Percentiles rank a stretch among this genome's conserved stretches.
phyloP scores from a whole-genome alignment of 441 rosid genomes.

The Daphne laureola region DNA sequence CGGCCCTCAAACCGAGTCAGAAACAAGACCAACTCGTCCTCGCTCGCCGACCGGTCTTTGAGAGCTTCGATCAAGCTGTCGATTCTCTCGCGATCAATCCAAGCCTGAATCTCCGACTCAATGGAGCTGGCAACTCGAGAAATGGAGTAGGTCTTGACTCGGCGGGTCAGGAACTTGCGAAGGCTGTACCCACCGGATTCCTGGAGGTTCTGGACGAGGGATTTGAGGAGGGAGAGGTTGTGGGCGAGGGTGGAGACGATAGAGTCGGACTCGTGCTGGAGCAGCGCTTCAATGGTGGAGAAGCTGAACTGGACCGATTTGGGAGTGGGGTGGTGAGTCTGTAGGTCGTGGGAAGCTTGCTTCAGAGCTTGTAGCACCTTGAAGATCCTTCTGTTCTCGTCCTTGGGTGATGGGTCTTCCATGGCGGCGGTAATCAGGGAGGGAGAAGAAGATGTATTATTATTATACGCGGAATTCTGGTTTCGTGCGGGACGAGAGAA shows the following conservation, averaged over 20 bases:
- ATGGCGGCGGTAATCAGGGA: slow-evolving; percentile 3
- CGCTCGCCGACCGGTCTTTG: slow-evolving; percentile 20
- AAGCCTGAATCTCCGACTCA: slow-evolving; percentile 55
- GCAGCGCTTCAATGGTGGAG: slow-evolving; percentile 40
- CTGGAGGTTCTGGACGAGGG: slow-evolving; percentile 28
- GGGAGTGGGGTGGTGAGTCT: slow-evolving; percentile 28
- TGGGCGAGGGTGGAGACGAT: slow-evolving; percentile 36
- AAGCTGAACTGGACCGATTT: slow-evolving; percentile 26
- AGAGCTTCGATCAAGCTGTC: slow-evolving; percentile 28
- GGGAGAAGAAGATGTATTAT: background rate
- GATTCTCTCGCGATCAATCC: slow-evolving; percentile 61
- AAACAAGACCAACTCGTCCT: slow-evolving; percentile 28
- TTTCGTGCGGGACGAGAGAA: too few relatives aligned
- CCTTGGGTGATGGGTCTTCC: slow-evolving; percentile 25
- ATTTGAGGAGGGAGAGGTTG: slow-evolving; percentile 33
- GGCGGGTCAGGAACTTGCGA: slow-evolving; percentile 34
- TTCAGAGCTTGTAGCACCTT: slow-evolving; percentile 54
- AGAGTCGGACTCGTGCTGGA: slow-evolving; percentile 51
- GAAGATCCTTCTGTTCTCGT: slow-evolving; percentile 23
- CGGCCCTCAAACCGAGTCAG: slow-evolving; percentile 39
- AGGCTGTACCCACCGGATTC: slow-evolving; percentile 27
- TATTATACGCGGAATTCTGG: too few relatives aligned
- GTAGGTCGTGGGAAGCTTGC: slow-evolving; percentile 55
- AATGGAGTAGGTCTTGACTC: slow-evolving; percentile 38
- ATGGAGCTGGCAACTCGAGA: slow-evolving; percentile 51